phyloP scores from a whole-genome alignment of 2,329 filamentous ascomycete genomes.

The Exophiala aquamarina region DNA sequence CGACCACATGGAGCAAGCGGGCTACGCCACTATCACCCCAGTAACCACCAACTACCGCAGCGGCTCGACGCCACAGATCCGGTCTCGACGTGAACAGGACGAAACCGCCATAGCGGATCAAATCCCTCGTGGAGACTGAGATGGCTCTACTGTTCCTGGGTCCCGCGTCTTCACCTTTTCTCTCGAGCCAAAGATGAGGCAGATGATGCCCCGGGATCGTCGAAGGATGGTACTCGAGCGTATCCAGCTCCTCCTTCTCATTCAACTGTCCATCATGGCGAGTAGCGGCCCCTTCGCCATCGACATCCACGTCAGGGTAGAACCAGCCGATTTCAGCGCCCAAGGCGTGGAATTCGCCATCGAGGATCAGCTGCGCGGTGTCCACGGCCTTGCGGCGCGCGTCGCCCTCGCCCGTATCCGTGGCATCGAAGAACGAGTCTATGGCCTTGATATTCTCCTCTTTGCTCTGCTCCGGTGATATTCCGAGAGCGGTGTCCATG shows the following conservation, averaged over 20 bases:
- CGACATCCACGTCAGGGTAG: constrained; percentile 30
- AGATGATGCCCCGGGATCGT: constrained; percentile 36
- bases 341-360: constrained; percentile 36
- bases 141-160: neutral
- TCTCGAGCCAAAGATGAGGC: constrained; percentile 33
- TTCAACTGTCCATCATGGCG: constrained; percentile 28
- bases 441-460: constrained; percentile 30
- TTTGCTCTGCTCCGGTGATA: constrained; percentile 24
- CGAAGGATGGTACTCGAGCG: constrained; percentile 24
- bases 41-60: too few species aligned
- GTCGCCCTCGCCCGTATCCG: constrained; percentile 18
- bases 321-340: constrained; percentile 38
- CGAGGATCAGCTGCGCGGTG: constrained; percentile 30
- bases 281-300: constrained; percentile 22
- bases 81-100: constrained; percentile 19
- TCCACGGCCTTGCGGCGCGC: constrained; percentile 28
- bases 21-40: neutral
- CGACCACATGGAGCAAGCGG: constrained; percentile 4
- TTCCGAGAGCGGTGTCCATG: constrained; percentile 36
- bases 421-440: constrained; percentile 29
- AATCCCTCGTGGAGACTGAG: constrained; percentile 27
- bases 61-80: constrained; percentile 4
- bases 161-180: constrained; percentile 2
- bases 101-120: constrained; percentile 25
- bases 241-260: constrained; percentile 22